These are phyloP conservation scores for Porcisia deanei DNA, from an alignment of 208 protist species.

Conservation along the genomic window DNA sequence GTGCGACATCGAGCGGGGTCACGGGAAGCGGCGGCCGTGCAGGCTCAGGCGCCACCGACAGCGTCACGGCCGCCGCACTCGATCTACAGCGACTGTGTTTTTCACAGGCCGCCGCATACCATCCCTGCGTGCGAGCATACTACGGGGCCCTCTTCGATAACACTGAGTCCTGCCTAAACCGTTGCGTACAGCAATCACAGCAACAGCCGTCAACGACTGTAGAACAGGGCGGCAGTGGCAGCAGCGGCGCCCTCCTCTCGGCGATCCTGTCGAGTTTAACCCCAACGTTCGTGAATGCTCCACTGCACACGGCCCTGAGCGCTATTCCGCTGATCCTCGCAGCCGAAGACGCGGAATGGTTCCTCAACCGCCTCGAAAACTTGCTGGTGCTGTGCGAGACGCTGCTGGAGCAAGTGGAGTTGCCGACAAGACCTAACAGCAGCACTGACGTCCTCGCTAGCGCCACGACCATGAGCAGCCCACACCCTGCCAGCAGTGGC, in stretches of 20 bases:
- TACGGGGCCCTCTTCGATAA: conserved; percentile 40
- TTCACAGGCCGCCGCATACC: conserved; percentile 34
- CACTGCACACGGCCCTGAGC: conserved; percentile 69
- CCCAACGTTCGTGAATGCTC: conserved; percentile 47
- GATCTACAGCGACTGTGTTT: conserved; percentile 35
- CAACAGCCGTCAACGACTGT: background rate
- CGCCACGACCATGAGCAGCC: background rate
- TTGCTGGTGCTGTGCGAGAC: conserved; percentile 36
- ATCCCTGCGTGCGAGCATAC: conserved; percentile 33
- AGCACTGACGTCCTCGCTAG: background rate
- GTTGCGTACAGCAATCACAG: conserved; percentile 16
- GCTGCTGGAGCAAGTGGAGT: conserved; percentile 14
- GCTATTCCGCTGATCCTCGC: conserved; percentile 70
- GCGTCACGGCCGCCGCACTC: conserved; percentile 14
- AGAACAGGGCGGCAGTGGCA: background rate
- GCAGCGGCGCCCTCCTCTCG: background rate
- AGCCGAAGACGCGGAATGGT: conserved; percentile 62
- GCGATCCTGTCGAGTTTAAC: conserved; percentile 21
- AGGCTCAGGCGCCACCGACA: background rate
- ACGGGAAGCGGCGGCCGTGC: background rate
- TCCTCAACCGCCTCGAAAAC: conserved; percentile 48
- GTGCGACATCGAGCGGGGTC: background rate
- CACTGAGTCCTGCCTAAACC: conserved; percentile 20
- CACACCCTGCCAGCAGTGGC: background rate
- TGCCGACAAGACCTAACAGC: conserved; percentile 1